These are phyloP conservation scores for Debaryomyces castellii DNA, from an alignment of 805 yeast species.

Conservation along the genomic window DNA sequence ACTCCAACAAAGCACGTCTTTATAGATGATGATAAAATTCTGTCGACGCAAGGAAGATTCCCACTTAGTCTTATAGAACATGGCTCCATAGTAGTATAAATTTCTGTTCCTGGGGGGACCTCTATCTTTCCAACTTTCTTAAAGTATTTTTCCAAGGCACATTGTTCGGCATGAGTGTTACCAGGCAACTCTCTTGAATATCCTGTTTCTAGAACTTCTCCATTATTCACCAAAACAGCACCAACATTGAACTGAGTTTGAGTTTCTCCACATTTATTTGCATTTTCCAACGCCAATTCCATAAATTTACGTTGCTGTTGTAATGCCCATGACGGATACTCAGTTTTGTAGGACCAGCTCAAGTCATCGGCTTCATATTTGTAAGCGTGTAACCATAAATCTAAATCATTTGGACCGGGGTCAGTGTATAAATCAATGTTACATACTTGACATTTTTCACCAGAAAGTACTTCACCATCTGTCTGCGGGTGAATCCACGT, in stretches of 20 bases:
- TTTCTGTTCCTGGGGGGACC: constrained; percentile 73
- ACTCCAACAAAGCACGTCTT: constrained; percentile 88
- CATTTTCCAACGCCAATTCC: constrained; percentile 76
- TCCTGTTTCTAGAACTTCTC: constrained; percentile 72
- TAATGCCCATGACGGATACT: constrained; percentile 81
- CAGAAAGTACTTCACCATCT: constrained; percentile 67
- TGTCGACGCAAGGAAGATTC: constrained; percentile 80
- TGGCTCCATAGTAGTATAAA: constrained; percentile 98
- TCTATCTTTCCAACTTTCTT: constrained; percentile 28
- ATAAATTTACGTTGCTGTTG: constrained; percentile 58
- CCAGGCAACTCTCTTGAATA: constrained; percentile 90
- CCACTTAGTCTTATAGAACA: constrained; percentile 89
- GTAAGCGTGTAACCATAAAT: constrained; percentile 89
- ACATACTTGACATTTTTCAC: constrained; percentile 63
- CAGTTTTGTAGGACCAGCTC: constrained; percentile 74
- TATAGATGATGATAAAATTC: constrained; percentile 61
- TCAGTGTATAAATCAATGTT: constrained; percentile 73
- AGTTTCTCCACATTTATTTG: constrained; percentile 77
- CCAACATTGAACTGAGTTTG: constrained; percentile 94
- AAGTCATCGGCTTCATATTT: constrained; percentile 61
- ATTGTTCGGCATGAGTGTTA: constrained; percentile 96
- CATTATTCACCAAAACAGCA: constrained; percentile 66
- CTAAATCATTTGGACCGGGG: constrained; percentile 86
- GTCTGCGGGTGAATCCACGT: constrained; percentile 63
- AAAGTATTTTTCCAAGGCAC: constrained; percentile 79